A percentile compares a stretch with the other conserved stretches of the same genome.
Conservation (phyloP, 108 stramenopile genomes). For the Pseudonitzschia pungens region DNA sequence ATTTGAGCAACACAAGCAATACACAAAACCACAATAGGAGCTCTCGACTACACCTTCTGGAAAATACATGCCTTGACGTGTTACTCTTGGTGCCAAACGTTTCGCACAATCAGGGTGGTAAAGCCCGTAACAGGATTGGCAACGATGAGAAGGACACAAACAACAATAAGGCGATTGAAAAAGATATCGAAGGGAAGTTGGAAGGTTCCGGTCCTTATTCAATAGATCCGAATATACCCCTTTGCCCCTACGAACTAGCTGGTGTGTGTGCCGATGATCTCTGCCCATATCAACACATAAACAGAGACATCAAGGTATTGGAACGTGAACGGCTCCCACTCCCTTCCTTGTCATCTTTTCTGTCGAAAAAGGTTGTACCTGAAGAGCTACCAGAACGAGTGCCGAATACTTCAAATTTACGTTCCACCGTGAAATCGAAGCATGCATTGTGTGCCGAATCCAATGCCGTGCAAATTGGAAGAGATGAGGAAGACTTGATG, state of each 20-base stretch:
- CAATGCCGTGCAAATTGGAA: background rate
- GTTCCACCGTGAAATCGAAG: background rate
- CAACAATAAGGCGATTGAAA: background rate
- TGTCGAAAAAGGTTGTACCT: background rate
- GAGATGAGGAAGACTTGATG: slow-evolving; percentile 14
- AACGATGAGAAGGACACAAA: background rate
- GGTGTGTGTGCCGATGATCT: slow-evolving; percentile 64
- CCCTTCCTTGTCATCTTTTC: slow-evolving; percentile 12
- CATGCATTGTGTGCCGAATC: background rate
- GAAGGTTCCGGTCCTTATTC: background rate
- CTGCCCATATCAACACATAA: slow-evolving; percentile 70
- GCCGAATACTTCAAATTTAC: background rate
- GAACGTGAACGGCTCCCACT: slow-evolving; percentile 29
- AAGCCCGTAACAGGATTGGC: background rate
- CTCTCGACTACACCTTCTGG: slow-evolving; percentile 17
- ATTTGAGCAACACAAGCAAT: background rate
- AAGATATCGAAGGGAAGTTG: background rate
- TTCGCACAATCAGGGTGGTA: background rate
- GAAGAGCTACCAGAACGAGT: background rate
- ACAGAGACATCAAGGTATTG: slow-evolving; percentile 1
- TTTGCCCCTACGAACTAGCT: slow-evolving; percentile 76
- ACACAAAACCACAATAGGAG: background rate
- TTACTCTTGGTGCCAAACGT: background rate
- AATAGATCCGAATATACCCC: slow-evolving; percentile 52
- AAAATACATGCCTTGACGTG: slow-evolving; percentile 37